Evolutionary conservation across 495 filamentous ascomycete genomes (phyloP).

Genomic region (Aspergillus homomorphus): DNA sequence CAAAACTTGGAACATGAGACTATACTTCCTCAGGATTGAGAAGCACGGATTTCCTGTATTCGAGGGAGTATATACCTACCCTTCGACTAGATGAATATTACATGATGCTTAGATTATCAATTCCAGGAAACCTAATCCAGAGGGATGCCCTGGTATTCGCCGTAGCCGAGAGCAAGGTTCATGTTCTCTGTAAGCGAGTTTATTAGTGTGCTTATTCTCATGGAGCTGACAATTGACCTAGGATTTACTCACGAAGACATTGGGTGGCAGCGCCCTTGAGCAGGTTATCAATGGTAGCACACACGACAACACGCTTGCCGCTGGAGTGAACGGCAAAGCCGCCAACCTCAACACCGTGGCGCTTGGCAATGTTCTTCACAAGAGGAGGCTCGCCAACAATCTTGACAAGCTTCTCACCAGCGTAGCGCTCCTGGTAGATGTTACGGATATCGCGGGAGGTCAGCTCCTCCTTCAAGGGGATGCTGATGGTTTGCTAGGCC

Average conservation of each 20-base stretch:
- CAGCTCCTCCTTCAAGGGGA: conserved; percentile 81
- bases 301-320: conserved; percentile 89
- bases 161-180: conserved; percentile 92
- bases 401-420: conserved; percentile 91
- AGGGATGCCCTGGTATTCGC: conserved; percentile 89
- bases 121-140: conserved; percentile 44
- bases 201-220: conserved; percentile 12
- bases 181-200: conserved; percentile 71
- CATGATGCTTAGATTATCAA: conserved; percentile 12
- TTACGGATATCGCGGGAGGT: conserved; percentile 88
- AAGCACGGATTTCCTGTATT: conserved; percentile 10
- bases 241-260: conserved; percentile 75
- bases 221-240: neutral
- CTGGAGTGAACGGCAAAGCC: conserved; percentile 87
- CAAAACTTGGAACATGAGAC: conserved; percentile 9
- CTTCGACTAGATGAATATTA: conserved; percentile 23
- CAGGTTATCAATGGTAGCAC: conserved; percentile 96
- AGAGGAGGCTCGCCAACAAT: conserved; percentile 81
- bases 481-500: conserved; percentile 73
- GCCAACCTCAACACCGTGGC: conserved; percentile 92
- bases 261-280: conserved; percentile 96
- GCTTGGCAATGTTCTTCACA: conserved; percentile 85
- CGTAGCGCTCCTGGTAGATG: conserved; percentile 93
- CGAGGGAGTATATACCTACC: conserved; percentile 23
- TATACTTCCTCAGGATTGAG: conserved; percentile 14